A percentile compares a stretch with the other conserved stretches of the same genome.
Conservation (phyloP, 2,329 filamentous ascomycete genomes). For the Fusarium decemcellulare region DNA sequence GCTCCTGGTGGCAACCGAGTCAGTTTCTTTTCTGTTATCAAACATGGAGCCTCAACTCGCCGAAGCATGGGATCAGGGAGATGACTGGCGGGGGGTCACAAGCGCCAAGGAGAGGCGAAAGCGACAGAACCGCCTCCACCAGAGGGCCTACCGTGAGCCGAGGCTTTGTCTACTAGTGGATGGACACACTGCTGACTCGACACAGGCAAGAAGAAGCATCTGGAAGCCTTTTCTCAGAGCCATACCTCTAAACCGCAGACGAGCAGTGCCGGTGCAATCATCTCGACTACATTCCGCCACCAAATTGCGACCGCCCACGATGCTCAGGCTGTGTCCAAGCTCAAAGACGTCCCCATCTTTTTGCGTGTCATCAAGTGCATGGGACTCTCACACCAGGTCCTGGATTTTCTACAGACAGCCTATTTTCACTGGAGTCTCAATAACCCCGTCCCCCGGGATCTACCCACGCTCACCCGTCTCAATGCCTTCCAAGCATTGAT, state of each 20-base stretch:
- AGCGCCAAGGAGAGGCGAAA: slow-evolving; percentile 8
- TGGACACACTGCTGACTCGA: background rate
- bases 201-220: background rate
- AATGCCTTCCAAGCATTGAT: background rate
- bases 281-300: too few relatives aligned
- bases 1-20: background rate
- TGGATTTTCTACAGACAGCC: background rate
- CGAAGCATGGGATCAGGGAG: slow-evolving; percentile 11
- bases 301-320: too few relatives aligned
- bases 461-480: background rate
- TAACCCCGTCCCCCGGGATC: background rate
- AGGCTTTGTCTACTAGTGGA: too few relatives aligned
- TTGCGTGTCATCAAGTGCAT: background rate
- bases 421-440: background rate
- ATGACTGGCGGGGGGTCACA: slow-evolving; percentile 11
- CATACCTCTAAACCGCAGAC: too few relatives aligned
- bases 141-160: slow-evolving; percentile 12
- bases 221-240: background rate
- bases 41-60: slow-evolving; percentile 9
- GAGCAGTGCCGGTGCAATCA: too few relatives aligned
- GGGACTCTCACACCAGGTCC: background rate
- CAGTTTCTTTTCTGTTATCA: background rate
- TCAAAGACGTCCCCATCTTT: background rate
- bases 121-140: slow-evolving; percentile 19
- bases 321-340: background rate